phyloP scores from a whole-genome alignment of 495 filamentous ascomycete species.

The Glutinoglossum americanum region DNA sequence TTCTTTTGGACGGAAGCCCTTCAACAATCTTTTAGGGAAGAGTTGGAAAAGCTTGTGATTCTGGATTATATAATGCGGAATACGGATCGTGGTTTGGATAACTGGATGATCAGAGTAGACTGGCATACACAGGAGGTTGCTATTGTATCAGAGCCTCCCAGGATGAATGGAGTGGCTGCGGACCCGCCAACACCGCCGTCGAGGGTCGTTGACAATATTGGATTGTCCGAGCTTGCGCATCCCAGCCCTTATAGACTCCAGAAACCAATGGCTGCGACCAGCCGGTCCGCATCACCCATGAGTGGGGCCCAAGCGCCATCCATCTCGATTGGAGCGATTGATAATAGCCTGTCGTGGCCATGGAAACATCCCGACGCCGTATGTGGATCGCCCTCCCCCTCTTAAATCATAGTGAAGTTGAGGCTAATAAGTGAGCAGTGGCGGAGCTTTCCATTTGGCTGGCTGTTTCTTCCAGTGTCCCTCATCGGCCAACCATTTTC shows the following conservation, averaged over 20 bases:
- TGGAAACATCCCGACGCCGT: conserved; percentile 97
- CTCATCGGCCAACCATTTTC: conserved; percentile 93
- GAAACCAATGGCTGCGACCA: conserved; percentile 62
- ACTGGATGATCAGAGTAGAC: conserved; percentile 98
- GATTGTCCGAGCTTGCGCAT: conserved; percentile 20
- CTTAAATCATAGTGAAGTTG: neutral
- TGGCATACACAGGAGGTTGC: conserved; percentile 60
- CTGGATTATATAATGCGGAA: conserved; percentile 99
- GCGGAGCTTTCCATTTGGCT: conserved; percentile 91
- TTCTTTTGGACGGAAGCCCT: conserved; percentile 79
- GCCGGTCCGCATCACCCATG: conserved; percentile 34
- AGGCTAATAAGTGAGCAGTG: conserved; percentile 27
- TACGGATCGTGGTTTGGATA: conserved; percentile 88
- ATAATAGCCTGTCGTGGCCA: conserved; percentile 95
- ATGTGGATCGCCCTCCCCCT: conserved; percentile 13
- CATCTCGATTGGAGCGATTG: conserved; percentile 76
- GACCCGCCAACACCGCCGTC: conserved; percentile 29
- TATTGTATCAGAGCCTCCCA: conserved; percentile 64
- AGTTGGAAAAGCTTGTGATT: conserved; percentile 93
- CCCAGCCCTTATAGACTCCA: conserved; percentile 53
- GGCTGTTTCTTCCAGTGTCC: conserved; percentile 92
- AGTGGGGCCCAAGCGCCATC: conserved; percentile 26
- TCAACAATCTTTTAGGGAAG: conserved; percentile 82
- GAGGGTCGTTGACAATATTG: conserved; percentile 23
- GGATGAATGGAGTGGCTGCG: conserved; percentile 29